phyloP scores from a whole-genome alignment of 495 filamentous ascomycete genomes.

The Cryomyces antarcticus region DNA sequence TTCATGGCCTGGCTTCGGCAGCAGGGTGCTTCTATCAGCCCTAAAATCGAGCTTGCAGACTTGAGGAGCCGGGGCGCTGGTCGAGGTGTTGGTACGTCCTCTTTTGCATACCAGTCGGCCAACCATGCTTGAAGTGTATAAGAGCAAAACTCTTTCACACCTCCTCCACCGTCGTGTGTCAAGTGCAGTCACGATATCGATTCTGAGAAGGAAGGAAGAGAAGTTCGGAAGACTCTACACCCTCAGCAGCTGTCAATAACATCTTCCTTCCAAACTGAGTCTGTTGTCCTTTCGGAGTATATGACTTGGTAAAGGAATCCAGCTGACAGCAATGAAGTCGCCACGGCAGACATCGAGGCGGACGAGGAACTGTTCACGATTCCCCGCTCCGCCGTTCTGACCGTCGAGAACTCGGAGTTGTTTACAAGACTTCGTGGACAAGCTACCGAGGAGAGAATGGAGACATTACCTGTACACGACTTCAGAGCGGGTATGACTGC shows the following conservation, averaged over 20 bases:
- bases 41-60: conserved; percentile 34
- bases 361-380: conserved; percentile 48
- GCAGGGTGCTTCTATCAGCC: conserved; percentile 29
- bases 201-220: too few species aligned
- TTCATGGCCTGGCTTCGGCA: conserved; percentile 27
- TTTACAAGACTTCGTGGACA: conserved; percentile 2
- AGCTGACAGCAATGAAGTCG: conserved; percentile 25
- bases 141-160: too few species aligned
- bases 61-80: conserved; percentile 30
- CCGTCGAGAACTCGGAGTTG: conserved; percentile 13
- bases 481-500: too few species aligned
- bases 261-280: too few species aligned
- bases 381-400: conserved; percentile 33
- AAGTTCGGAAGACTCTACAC: too few species aligned
- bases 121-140: too few species aligned
- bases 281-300: too few species aligned
- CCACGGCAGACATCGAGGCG: conserved; percentile 31
- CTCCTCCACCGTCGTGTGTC: too few species aligned
- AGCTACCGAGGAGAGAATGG: conserved; percentile 1
- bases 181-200: too few species aligned
- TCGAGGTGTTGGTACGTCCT: conserved; percentile 37
- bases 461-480: too few species aligned
- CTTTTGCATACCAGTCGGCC: background rate
- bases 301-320: background rate
- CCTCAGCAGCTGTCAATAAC: too few species aligned